Conservation (phyloP, 768 basidiomycete species). For the Pisolithus albus region DNA sequence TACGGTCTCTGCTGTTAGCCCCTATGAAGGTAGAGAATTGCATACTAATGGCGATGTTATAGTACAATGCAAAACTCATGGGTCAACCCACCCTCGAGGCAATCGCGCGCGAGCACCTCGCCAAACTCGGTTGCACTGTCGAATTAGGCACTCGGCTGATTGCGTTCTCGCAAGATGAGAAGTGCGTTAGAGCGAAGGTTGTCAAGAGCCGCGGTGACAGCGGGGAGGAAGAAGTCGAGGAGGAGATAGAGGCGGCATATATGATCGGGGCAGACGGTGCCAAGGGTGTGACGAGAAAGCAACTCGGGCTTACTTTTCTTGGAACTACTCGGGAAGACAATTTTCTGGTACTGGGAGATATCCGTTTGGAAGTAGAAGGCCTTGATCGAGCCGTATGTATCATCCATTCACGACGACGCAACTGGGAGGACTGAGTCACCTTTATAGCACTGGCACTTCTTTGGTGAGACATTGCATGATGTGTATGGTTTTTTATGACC, state of each 20-base stretch:
- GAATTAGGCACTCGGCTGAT: too few species aligned
- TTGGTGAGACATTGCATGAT: slow-evolving; percentile 5
- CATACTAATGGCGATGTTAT: not conserved
- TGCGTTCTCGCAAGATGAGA: too few species aligned
- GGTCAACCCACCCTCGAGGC: slow-evolving; percentile 28
- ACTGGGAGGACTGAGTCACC: not conserved
- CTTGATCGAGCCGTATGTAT: slow-evolving; percentile 20
- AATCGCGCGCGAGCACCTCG: not conserved
- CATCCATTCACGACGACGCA: not conserved
- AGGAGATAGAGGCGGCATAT: slow-evolving; percentile 25
- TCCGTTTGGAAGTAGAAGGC: slow-evolving; percentile 25
- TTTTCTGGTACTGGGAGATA: slow-evolving; percentile 29
- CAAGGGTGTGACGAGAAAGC: slow-evolving; percentile 30
- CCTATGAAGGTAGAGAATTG: not conserved
- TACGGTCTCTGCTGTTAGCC: too few species aligned
- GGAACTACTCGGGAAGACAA: slow-evolving; percentile 32
- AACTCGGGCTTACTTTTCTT: slow-evolving; percentile 35
- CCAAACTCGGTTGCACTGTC: too few species aligned
- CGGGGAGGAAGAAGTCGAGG: slow-evolving; percentile 34
- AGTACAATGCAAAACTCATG: slow-evolving; percentile 11
- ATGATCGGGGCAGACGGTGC: slow-evolving; percentile 40
- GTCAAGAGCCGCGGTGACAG: slow-evolving; percentile 31
- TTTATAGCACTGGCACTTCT: slow-evolving; percentile 19
- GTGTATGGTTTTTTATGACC: not conserved
- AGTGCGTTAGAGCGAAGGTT: slow-evolving; percentile 11